Evolutionary conservation across 2,329 filamentous ascomycete species (phyloP), one percentile per base, ranked within the genome.

Genomic region (Diaporthe velutina): DNA sequence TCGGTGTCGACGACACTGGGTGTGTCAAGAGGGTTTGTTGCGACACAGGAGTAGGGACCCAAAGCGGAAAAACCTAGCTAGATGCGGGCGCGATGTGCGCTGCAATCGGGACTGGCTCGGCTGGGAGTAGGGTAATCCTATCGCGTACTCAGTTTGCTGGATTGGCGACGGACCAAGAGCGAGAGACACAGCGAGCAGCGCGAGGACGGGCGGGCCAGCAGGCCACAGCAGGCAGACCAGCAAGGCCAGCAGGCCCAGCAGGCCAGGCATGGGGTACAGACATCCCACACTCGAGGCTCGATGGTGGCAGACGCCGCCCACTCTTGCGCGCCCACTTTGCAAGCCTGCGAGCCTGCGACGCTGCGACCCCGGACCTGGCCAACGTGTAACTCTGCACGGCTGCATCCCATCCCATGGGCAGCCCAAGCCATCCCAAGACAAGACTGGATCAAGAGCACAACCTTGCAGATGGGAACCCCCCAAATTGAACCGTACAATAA

Each of bases 81-180:
- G 40, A 72, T 64, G 70, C 70, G 57, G 70, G 12, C 58, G 17
- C 25, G 70, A 72, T 72, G 70, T 30, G 40, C 38, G 54, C 68
- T 71, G 70, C 70, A 52, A 33, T 64, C 70, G 70, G 70, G 70
- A 71, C 22, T 71, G 70, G 70, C 38, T 50, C 33, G 70, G 55
- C 45, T 38, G 55, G 28, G 40, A 30, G 30, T 67, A 71, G 58
- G 57, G 71, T 71, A 74, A 71, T 75, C 57, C 33, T 48, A 74
- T 75, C 42, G 70, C 74, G 74, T 74, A 75, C 61, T 75, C 66
- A 61, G 52, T 68, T 68, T 54, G n/a, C 48, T 68, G 55, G 50
- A 70, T 70, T 33, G 52, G 73, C n/a, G 73, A 74, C 57, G 40
- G 60, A 75, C 70, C 52, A 50, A 61, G 45, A 64, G 70, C 70